Conservation (phyloP, 306 rosid genomes). For the Elaeagnus macrophylla region DNA sequence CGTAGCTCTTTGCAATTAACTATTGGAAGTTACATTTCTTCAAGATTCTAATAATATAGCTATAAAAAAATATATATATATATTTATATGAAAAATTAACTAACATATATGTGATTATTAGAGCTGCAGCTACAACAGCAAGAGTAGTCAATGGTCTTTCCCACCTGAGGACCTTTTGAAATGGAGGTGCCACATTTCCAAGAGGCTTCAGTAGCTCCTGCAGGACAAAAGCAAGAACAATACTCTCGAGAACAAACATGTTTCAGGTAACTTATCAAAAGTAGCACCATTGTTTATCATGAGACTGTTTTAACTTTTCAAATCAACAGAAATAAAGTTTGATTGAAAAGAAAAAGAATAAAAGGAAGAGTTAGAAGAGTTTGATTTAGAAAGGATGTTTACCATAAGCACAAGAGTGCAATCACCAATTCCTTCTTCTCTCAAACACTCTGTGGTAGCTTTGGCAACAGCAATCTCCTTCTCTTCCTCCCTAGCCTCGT, state of each 20-base stretch:
- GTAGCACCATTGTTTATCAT: too few species aligned
- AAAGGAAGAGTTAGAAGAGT: too few species aligned
- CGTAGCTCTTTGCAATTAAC: background rate
- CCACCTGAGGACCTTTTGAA: conserved; percentile 58
- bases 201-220: conserved; percentile 77
- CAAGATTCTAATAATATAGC: background rate
- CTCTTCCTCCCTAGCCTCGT: conserved; percentile 76
- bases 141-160: conserved; percentile 54
- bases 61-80: too few species aligned
- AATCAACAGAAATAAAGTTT: background rate
- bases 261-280: background rate
- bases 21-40: background rate
- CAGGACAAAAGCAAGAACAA: conserved; percentile 12
- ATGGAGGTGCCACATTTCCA: conserved; percentile 30
- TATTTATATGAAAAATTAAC: conserved; percentile 4
- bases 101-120: conserved; percentile 61
- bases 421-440: conserved; percentile 74
- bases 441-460: conserved; percentile 66
- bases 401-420: conserved; percentile 49
- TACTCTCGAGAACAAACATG: conserved; percentile 6
- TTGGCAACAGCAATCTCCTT: conserved; percentile 58
- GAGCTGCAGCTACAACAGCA: conserved; percentile 31
- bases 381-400: conserved; percentile 11
- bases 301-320: too few species aligned
- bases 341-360: too few species aligned